Evolutionary conservation across 2,329 filamentous ascomycete species (phyloP).

Genomic region (Colletotrichum horii): DNA sequence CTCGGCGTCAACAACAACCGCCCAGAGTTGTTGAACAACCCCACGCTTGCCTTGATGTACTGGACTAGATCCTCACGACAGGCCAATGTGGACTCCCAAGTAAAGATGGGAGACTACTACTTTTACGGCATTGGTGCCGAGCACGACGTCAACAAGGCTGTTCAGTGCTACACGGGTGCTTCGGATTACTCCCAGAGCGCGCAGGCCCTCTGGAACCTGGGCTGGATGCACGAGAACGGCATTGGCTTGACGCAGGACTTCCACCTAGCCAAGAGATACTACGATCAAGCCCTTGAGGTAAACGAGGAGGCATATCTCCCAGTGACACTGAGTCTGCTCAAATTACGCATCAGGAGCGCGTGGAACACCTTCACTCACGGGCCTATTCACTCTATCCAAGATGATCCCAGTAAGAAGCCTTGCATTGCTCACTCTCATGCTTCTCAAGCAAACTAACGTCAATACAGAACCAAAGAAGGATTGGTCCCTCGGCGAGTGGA

Average conservation of each 20-base stretch:
- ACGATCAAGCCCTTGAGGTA: slow-evolving; percentile 89
- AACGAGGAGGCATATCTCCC: slow-evolving; percentile 94
- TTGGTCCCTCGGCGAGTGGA: slow-evolving; percentile 85
- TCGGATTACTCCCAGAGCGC: slow-evolving; percentile 91
- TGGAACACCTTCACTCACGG: slow-evolving; percentile 95
- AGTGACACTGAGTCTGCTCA: slow-evolving; percentile 85
- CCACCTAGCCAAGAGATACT: slow-evolving; percentile 94
- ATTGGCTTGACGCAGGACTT: slow-evolving; percentile 93
- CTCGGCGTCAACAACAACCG: neutral
- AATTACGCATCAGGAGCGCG: slow-evolving; percentile 82
- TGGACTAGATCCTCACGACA: slow-evolving; percentile 96
- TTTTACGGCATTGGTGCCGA: slow-evolving; percentile 79
- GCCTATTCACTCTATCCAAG: slow-evolving; percentile 89
- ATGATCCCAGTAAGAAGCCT: slow-evolving; percentile 76
- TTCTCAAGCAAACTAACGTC: slow-evolving; percentile 30
- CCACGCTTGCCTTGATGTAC: slow-evolving; percentile 79
- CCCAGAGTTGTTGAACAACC: slow-evolving; percentile 52
- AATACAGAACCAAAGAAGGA: slow-evolving; percentile 69
- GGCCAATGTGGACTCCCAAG: slow-evolving; percentile 88
- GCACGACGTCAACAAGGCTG: slow-evolving; percentile 81
- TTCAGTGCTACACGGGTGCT: slow-evolving; percentile 89
- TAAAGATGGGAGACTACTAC: slow-evolving; percentile 99
- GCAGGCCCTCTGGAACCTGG: slow-evolving; percentile 95
- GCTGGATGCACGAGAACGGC: slow-evolving; percentile 99
- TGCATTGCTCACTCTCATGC: neutral